Conservation (phyloP, 2,329 filamentous ascomycete genomes). For the Lasiodiplodia citricola region DNA sequence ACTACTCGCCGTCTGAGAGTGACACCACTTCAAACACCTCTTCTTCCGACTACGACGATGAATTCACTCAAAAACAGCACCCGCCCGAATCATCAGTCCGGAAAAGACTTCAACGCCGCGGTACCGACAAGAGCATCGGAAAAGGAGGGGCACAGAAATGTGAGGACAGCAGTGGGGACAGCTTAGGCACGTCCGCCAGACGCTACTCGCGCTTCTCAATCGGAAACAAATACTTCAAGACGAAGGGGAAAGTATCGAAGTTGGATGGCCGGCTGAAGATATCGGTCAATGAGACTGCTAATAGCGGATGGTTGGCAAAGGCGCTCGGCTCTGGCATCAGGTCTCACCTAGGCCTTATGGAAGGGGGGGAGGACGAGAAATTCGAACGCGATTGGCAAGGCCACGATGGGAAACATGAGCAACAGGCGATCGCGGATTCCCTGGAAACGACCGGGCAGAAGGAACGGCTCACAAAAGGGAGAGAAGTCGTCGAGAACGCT, state of each 20-base stretch:
- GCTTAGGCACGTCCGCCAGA: background rate
- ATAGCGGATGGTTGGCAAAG: slow-evolving; percentile 75
- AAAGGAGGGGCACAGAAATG: background rate
- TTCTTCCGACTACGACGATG: background rate
- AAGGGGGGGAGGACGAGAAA: slow-evolving; percentile 16
- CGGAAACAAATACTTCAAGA: slow-evolving; percentile 68
- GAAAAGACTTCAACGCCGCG: background rate
- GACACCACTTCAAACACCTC: slow-evolving; percentile 2
- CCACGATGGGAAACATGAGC: background rate
- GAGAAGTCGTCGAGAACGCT: slow-evolving; percentile 36
- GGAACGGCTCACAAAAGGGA: slow-evolving; percentile 29
- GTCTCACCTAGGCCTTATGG: slow-evolving; percentile 53
- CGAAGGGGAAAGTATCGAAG: slow-evolving; percentile 68
- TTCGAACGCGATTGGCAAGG: slow-evolving; percentile 10
- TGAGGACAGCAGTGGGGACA: background rate
- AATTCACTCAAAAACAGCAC: background rate
- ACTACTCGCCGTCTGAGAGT: slow-evolving; percentile 15
- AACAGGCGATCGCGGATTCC: background rate
- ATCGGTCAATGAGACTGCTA: slow-evolving; percentile 71
- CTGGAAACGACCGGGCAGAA: background rate
- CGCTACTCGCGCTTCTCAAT: slow-evolving; percentile 63
- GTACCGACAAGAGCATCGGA: background rate
- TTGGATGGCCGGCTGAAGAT: slow-evolving; percentile 74
- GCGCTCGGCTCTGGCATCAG: slow-evolving; percentile 69
- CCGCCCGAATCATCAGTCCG: background rate